Evolutionary conservation across 2,329 filamentous ascomycete species (phyloP).

Genomic region (Penicillium olsonii): DNA sequence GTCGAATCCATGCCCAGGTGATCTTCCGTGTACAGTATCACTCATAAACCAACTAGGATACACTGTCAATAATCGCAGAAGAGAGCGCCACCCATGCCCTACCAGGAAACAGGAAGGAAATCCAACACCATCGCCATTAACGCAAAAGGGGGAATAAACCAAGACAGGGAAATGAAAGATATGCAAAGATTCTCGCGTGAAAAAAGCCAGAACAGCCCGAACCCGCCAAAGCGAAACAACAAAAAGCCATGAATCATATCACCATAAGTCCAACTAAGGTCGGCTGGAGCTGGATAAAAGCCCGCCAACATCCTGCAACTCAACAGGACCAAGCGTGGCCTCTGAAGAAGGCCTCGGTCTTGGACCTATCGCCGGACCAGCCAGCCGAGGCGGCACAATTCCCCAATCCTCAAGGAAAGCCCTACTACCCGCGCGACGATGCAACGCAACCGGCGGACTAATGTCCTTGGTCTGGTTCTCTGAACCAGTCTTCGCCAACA

Average conservation of each 20-base stretch:
- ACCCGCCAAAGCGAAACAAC: not conserved
- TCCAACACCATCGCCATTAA: slow-evolving; percentile 4
- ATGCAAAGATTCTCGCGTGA: not conserved
- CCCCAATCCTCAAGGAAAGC: slow-evolving; percentile 39
- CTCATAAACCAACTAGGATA: too few relatives aligned
- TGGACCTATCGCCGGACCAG: too few relatives aligned
- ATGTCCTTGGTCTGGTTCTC: slow-evolving; percentile 2
- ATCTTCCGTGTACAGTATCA: slow-evolving; percentile 8
- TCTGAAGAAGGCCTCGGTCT: slow-evolving; percentile 20
- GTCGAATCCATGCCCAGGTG: too few relatives aligned
- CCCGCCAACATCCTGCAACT: slow-evolving; percentile 48
- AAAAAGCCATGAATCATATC: not conserved
- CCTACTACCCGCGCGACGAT: slow-evolving; percentile 26
- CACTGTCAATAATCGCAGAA: too few relatives aligned
- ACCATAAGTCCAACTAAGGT: not conserved
- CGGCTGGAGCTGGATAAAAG: slow-evolving; percentile 29
- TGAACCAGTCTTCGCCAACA: slow-evolving; percentile 56
- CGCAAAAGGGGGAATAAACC: slow-evolving; percentile 13
- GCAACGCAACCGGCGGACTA: slow-evolving; percentile 2
- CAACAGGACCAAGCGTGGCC: slow-evolving; percentile 25
- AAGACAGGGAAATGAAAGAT: not conserved
- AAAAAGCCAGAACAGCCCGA: not conserved
- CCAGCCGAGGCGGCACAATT: slow-evolving; percentile 14
- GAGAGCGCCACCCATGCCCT: too few relatives aligned
- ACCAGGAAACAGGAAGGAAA: not conserved